Evolutionary conservation across 257 asterid species (phyloP).

Genomic region (Coffea canephora): DNA sequence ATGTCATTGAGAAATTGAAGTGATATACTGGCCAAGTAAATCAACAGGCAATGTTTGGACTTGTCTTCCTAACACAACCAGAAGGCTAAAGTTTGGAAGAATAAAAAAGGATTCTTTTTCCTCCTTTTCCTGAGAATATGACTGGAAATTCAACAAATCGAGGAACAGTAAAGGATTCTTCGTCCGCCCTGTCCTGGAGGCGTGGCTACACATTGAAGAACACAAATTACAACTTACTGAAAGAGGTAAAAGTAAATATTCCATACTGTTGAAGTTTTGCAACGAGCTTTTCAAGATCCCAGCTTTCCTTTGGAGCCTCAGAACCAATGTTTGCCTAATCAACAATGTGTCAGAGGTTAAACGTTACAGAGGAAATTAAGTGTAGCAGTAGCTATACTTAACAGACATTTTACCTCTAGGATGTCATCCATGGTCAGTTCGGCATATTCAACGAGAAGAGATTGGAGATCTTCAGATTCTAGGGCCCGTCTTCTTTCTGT

Average conservation of each 20-base stretch:
- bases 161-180: background rate
- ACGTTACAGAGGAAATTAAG: background rate
- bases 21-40: background rate
- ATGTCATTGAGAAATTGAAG: background rate
- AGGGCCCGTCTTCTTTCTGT: conserved; percentile 95
- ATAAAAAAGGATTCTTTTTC: background rate
- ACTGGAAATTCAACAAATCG: background rate
- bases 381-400: background rate
- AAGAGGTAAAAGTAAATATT: conserved; percentile 8
- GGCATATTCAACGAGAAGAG: conserved; percentile 91
- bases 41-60: background rate
- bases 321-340: conserved; percentile 79
- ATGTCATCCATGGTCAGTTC: conserved; percentile 98
- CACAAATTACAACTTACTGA: background rate
- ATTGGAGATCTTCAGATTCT: conserved; percentile 80
- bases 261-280: conserved; percentile 85
- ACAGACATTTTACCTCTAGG: conserved; percentile 61
- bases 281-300: conserved; percentile 89
- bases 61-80: background rate
- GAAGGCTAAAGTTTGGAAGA: background rate
- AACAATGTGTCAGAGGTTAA: background rate
- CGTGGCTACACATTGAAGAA: background rate
- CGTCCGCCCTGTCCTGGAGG: background rate
- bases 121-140: background rate
- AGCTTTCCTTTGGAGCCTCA: conserved; percentile 85